Base-by-base conservation (phyloP, 805 yeast species). In the Kluyveromyces nonfermentans region DNA sequence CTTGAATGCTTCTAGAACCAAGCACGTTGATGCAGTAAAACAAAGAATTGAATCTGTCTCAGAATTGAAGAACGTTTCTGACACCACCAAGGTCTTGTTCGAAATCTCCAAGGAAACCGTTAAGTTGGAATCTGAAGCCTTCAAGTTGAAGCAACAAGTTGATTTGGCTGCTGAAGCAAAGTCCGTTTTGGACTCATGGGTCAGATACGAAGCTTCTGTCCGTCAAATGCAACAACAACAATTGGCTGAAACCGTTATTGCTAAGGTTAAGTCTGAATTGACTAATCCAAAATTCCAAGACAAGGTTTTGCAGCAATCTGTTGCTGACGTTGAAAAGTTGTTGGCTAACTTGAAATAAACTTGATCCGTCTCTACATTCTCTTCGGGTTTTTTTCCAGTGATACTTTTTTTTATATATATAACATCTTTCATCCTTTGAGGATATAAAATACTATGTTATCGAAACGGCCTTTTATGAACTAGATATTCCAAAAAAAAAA, bases 131-230 rank as follows among this genome's bases (percentile, higher is more conserved):
- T 94, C 96, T 52, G 78, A 87, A 71, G 80, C 90, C 45, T 93
- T 89, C 63, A 95, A 85, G 73, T 78, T 86, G 67, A 84, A 88
- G 75, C 98, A 93, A 76, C 70, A 81, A 64, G 88, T 86, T 54
- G 88, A 81, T 51, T 77, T 88, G 55, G 90, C 95, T 46, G 58
- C 73, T 50, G 96, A 88, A 75, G 97, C 97, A 62, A 88, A 85
- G 74, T 72, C 93, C 46, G 95, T 90, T 49, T 80, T 93, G 65
- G 98, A 93, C 72, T 87, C 97, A 14, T 93, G 98, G 98, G 97
- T 89, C 59, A 86, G 97, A 79, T 85, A 85, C 71, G 98, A 93
- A 76, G 83, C 86, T 56, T 88, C 87, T 66, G 93, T 89, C 56
- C 90, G 97, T 75, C 95, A 87, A 75, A 72, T 80, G 64, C 95